Conservation (phyloP, 2,329 filamentous ascomycete genomes). For the Truncatella angustata region DNA sequence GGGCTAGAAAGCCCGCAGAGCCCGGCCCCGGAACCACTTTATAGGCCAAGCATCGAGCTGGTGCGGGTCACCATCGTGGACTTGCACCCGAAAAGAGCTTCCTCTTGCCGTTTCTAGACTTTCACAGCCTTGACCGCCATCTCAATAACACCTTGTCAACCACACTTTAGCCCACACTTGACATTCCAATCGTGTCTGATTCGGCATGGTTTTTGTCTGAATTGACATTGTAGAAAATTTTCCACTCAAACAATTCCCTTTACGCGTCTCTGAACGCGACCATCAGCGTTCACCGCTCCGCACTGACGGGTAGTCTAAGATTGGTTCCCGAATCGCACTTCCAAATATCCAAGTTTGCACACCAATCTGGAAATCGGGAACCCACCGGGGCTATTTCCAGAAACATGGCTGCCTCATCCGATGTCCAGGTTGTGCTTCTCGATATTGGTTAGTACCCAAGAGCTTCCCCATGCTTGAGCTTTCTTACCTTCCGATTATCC, state of each 20-base stretch:
- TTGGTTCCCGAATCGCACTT: constrained; percentile 16
- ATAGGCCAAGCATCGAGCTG: neutral
- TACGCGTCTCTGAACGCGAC: neutral
- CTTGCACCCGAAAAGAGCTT: neutral
- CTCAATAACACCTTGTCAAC: constrained; percentile 20
- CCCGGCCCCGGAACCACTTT: constrained; percentile 1
- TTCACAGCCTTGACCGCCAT: constrained; percentile 29
- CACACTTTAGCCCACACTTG: constrained; percentile 16
- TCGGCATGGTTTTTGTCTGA: constrained; percentile 11
- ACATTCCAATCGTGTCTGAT: constrained; percentile 13
- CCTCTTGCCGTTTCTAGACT: constrained; percentile 15
- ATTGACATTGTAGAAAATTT: constrained; percentile 2
- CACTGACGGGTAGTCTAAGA: constrained; percentile 18
- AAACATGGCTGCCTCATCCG: constrained; percentile 31
- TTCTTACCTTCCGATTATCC: constrained; percentile 5
- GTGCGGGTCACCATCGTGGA: neutral
- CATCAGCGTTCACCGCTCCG: constrained; percentile 22
- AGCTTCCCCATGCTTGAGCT: neutral
- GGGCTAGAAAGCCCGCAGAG: neutral
- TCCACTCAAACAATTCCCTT: neutral
- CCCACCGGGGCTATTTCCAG: neutral
- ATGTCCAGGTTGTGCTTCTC: constrained; percentile 49
- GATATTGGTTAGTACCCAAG: constrained; percentile 53
- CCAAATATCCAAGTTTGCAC: constrained; percentile 6
- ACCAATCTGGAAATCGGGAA: neutral